Conservation (phyloP, 176 grass and related monocot genomes). For the Dendrocalamus sinicus region DNA sequence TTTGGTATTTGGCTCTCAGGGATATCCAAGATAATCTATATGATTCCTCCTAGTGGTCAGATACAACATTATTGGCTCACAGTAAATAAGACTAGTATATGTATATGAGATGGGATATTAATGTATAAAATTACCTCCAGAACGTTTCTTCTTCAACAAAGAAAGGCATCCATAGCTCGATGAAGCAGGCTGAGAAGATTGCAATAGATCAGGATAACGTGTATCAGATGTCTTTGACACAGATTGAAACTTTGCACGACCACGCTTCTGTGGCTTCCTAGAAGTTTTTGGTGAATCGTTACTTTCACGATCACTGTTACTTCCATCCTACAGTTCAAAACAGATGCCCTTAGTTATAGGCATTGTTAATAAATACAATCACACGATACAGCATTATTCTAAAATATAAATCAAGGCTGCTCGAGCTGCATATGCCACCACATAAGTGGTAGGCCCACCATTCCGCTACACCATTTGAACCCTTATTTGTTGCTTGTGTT, state of each 20-base stretch:
- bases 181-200: slow-evolving; percentile 69
- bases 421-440: slow-evolving; percentile 16
- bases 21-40: slow-evolving; percentile 7
- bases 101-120: slow-evolving; percentile 17
- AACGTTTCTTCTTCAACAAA: slow-evolving; percentile 86
- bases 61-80: slow-evolving; percentile 10
- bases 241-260: slow-evolving; percentile 67
- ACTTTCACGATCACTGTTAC: slow-evolving; percentile 85
- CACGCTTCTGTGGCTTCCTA: slow-evolving; percentile 77
- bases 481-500: background rate
- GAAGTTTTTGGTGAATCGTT: slow-evolving; percentile 69
- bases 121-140: slow-evolving; percentile 71
- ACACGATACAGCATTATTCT: slow-evolving; percentile 27
- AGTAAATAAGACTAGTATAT: slow-evolving; percentile 27
- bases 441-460: slow-evolving; percentile 3
- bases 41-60: background rate
- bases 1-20: background rate
- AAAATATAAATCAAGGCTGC: slow-evolving; percentile 22
- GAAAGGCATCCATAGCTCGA: slow-evolving; percentile 88
- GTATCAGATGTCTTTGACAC: slow-evolving; percentile 73
- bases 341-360: slow-evolving; percentile 31
- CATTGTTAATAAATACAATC: slow-evolving; percentile 33
- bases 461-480: background rate
- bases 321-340: slow-evolving; percentile 72
- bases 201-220: slow-evolving; percentile 71